These are phyloP conservation scores for Arctostaphylos glauca DNA, from an alignment of 148 eudicot genomes.

Conservation along the genomic window DNA sequence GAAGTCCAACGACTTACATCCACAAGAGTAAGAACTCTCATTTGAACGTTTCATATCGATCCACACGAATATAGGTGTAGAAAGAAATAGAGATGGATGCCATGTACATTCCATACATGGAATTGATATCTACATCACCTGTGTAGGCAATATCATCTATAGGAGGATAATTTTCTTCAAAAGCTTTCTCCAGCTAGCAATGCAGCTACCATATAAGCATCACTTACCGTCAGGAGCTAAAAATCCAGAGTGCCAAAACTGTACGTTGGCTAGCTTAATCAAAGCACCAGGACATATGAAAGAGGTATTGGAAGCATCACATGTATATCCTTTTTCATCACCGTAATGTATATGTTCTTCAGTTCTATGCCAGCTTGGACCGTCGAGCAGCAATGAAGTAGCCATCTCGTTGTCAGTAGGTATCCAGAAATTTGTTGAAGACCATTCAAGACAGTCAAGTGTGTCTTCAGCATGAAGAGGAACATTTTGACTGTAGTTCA, in stretches of 20 bases:
- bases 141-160: background rate
- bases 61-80: background rate
- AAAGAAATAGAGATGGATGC: background rate
- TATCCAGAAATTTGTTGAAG: constrained; percentile 15
- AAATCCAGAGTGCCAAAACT: background rate
- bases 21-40: background rate
- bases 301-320: background rate
- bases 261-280: background rate
- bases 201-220: constrained; percentile 5
- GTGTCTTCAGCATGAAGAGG: constrained; percentile 15
- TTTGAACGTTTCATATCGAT: background rate
- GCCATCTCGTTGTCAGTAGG: constrained; percentile 13
- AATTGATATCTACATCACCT: background rate
- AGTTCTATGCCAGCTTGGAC: constrained; percentile 23
- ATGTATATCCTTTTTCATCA: constrained; percentile 9
- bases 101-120: background rate
- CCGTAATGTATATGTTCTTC: constrained; percentile 11
- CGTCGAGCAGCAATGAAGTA: constrained; percentile 21
- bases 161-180: background rate
- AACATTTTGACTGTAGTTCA: constrained; percentile 12
- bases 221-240: background rate
- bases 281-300: background rate
- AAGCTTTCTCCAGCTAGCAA: background rate
- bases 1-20: background rate
- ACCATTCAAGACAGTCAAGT: background rate